phyloP scores from a whole-genome alignment of 163 green algal genomes.

The Scenedesmus sp. region DNA sequence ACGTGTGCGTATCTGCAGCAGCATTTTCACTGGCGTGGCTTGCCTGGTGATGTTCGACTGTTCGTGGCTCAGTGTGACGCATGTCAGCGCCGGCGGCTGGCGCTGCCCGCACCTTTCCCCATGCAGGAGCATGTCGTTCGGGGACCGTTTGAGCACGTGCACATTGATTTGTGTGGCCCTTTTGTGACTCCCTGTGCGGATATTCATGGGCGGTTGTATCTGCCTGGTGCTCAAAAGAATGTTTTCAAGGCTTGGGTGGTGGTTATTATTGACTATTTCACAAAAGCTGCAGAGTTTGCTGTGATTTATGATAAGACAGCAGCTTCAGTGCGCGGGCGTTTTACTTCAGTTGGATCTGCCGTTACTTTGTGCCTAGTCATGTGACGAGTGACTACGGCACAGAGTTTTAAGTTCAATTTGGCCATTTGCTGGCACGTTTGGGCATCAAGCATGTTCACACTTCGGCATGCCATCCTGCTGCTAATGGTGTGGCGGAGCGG shows the following conservation, averaged over 20 bases:
- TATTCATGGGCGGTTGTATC: neutral
- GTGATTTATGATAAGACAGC: constrained; percentile 11
- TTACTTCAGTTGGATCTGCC: constrained; percentile 8
- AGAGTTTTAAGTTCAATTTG: constrained; percentile 33
- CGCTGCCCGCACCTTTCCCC: too few relatives aligned
- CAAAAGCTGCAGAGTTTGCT: constrained; percentile 8
- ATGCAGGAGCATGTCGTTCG: too few relatives aligned
- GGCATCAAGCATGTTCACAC: too few relatives aligned
- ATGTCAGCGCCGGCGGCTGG: too few relatives aligned
- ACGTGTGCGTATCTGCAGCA: constrained; percentile 7
- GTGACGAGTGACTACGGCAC: constrained; percentile 33
- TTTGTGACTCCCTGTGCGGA: constrained; percentile 7
- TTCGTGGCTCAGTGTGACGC: too few relatives aligned
- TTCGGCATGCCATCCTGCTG: constrained; percentile 24
- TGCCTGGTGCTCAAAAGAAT: neutral
- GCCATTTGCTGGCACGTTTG: neutral
- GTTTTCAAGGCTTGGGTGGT: constrained; percentile 1
- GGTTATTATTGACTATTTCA: constrained; percentile 15
- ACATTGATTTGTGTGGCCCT: neutral
- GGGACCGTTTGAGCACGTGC: neutral
- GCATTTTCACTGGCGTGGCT: too few relatives aligned
- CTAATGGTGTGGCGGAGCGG: constrained; percentile 15
- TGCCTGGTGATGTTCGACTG: too few relatives aligned
- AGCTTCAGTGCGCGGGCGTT: too few relatives aligned
- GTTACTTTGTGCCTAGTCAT: constrained; percentile 26